Evolutionary conservation across 176 grass and related monocot species (phyloP).

Genomic region (Raddia distichophylla): DNA sequence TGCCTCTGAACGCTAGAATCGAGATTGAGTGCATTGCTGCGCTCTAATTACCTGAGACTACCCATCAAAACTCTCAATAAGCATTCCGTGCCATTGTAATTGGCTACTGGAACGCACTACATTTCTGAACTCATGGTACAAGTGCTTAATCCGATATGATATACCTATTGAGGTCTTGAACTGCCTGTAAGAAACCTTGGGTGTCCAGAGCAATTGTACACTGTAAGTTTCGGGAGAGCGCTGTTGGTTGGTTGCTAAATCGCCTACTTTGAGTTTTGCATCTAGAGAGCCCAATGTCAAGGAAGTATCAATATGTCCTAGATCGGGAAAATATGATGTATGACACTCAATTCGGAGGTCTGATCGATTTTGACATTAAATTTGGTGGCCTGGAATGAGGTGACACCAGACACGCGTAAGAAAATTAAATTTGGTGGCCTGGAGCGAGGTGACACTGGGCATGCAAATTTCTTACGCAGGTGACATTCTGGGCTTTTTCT

Average conservation of each 20-base stretch:
- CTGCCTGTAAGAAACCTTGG: slow-evolving; percentile 6
- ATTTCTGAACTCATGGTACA: not conserved
- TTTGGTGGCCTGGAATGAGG: too few species aligned
- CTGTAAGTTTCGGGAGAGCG: not conserved
- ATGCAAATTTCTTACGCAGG: too few species aligned
- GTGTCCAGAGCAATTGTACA: not conserved
- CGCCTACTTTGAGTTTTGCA: too few species aligned
- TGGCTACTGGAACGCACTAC: not conserved
- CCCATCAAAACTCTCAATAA: slow-evolving; percentile 34
- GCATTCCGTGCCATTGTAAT: slow-evolving; percentile 34
- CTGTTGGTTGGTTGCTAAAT: not conserved
- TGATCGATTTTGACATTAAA: too few species aligned
- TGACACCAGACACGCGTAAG: too few species aligned
- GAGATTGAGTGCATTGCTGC: slow-evolving; percentile 94
- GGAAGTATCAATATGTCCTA: too few species aligned
- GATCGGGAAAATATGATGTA: too few species aligned
- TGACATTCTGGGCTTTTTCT: too few species aligned
- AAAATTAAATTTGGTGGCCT: too few species aligned
- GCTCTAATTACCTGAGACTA: slow-evolving; percentile 41
- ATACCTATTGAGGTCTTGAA: slow-evolving; percentile 21
- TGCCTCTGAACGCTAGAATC: slow-evolving; percentile 87
- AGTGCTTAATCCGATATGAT: not conserved
- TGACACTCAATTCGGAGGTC: too few species aligned
- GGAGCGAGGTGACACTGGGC: too few species aligned
- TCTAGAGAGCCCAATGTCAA: too few species aligned